These are phyloP conservation scores for Calonectria pteridis DNA, from an alignment of 2,329 filamentous ascomycete genomes.

Conservation along the genomic window DNA sequence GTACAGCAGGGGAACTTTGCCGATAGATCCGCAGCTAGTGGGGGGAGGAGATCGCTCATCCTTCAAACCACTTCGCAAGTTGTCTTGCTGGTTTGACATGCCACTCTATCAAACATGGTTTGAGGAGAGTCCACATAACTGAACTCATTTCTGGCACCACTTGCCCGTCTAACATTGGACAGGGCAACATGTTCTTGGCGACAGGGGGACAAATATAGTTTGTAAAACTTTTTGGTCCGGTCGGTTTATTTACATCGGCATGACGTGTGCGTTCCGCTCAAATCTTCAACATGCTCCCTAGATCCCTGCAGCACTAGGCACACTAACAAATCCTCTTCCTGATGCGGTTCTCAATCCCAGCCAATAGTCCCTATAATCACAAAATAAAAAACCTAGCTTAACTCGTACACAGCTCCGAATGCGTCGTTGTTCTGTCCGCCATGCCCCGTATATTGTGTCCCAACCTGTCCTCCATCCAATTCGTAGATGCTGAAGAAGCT, in stretches of 20 bases:
- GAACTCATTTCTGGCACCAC: not conserved
- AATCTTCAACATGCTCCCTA: no score
- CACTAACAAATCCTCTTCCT: no score
- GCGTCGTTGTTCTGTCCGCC: not conserved
- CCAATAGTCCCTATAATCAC: not conserved
- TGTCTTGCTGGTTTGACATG: not conserved
- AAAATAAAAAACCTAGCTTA: not conserved
- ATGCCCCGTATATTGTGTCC: not conserved
- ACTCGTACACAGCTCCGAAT: not conserved
- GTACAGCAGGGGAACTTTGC: not conserved
- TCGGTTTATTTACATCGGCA: no score
- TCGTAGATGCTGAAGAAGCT: slow-evolving; percentile 8
- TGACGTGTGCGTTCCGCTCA: no score
- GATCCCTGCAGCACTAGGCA: no score
- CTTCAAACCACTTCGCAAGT: no score
- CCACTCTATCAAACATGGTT: not conserved
- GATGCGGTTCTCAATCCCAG: no score
- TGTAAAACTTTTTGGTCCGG: no score
- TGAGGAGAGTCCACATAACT: not conserved
- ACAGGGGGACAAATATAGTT: not conserved
- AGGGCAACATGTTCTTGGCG: not conserved
- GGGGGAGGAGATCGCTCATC: no score
- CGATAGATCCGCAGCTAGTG: not conserved
- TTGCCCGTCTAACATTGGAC: not conserved
- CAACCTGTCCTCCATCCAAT: not conserved